These are phyloP conservation scores for Bimuria novae-zelandiae DNA, from an alignment of 2,329 filamentous ascomycete genomes.

Conservation along the genomic window DNA sequence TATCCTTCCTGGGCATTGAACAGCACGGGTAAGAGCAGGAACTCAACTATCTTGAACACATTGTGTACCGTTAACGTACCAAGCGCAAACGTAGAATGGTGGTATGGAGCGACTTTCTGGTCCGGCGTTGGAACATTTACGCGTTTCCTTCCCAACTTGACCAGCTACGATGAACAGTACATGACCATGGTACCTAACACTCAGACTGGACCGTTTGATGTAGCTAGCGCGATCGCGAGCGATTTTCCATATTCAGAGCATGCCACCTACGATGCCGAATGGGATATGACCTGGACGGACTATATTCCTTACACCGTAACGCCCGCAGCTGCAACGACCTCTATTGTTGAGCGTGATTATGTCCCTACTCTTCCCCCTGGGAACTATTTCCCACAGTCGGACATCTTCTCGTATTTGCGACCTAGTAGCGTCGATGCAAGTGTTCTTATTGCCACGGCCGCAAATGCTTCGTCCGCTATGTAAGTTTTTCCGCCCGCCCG, in stretches of 20 bases:
- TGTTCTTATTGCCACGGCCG: conserved; percentile 27
- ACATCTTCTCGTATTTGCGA: conserved; percentile 19
- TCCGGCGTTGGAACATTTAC: conserved; percentile 27
- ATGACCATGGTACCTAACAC: conserved; percentile 27
- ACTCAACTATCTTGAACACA: conserved; percentile 14
- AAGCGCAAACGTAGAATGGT: conserved; percentile 40
- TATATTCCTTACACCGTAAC: conserved; percentile 31
- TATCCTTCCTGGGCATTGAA: conserved; percentile 13
- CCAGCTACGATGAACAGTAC: conserved; percentile 16
- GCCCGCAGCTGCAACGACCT: conserved; percentile 39
- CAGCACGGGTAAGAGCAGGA: conserved; percentile 7
- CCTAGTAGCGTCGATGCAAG: conserved; percentile 18
- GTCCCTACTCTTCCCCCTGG: conserved; percentile 28
- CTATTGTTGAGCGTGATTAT: conserved; percentile 31
- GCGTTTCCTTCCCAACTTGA: conserved; percentile 22
- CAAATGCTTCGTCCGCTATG: conserved; percentile 18
- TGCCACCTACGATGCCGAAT: conserved; percentile 27
- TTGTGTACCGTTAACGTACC: conserved; percentile 42
- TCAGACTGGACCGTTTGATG: conserved; percentile 28
- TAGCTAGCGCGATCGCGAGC: conserved; percentile 24
- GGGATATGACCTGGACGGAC: conserved; percentile 25
- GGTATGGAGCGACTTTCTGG: conserved; percentile 37
- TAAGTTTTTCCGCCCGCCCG: not conserved
- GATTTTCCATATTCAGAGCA: conserved; percentile 29
- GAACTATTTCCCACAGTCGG: conserved; percentile 22